phyloP scores from a whole-genome alignment of 345 rosid species.

The Luvunga scandens region DNA sequence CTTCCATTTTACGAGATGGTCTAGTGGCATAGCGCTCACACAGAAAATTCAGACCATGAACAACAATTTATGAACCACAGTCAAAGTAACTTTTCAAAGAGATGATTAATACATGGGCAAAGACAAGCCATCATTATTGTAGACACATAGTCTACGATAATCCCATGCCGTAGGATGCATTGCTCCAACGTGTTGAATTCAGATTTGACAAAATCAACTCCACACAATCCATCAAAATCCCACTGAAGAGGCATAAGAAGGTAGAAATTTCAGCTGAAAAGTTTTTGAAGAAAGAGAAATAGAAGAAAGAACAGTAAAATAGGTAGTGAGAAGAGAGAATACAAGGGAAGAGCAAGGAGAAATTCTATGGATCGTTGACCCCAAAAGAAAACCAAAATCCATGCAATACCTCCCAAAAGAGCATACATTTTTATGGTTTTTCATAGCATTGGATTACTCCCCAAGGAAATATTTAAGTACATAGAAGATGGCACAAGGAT shows the following conservation, averaged over 20 bases:
- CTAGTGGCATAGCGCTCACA: background rate
- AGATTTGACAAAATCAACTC: background rate
- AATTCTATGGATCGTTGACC: background rate
- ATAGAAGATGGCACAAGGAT: background rate
- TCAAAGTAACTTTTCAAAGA: background rate
- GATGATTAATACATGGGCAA: background rate
- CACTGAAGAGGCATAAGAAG: background rate
- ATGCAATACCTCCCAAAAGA: background rate
- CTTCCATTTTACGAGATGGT: background rate
- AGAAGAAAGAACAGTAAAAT: background rate
- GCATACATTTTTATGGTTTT: background rate
- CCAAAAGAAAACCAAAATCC: background rate
- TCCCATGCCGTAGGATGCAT: background rate
- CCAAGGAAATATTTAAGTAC: background rate
- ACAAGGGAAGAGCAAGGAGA: background rate
- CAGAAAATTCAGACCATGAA: background rate
- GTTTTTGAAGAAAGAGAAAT: background rate
- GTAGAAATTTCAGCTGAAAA: background rate
- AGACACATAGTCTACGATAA: background rate
- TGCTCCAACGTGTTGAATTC: background rate
- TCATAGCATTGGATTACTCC: background rate
- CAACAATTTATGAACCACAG: background rate
- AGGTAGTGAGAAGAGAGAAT: background rate
- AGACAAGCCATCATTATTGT: background rate
- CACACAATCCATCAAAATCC: background rate